phyloP scores from a whole-genome alignment of 441 rosid genomes.

The Croton laevigatus region DNA sequence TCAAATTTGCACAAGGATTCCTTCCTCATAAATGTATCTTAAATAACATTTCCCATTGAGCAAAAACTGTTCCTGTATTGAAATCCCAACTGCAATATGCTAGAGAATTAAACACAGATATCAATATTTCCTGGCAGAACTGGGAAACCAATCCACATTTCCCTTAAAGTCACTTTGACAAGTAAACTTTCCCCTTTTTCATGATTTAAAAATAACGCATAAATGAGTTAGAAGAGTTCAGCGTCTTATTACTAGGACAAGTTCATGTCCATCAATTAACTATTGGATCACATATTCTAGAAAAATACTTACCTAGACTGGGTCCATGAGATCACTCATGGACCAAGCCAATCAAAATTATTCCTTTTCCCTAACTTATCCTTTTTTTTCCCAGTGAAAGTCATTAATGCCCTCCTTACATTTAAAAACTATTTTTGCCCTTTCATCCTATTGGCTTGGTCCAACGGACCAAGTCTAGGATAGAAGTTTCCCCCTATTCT shows the following conservation, averaged over 20 bases:
- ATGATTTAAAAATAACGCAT: not conserved
- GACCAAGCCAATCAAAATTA: no score
- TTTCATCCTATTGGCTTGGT: no score
- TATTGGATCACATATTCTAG: slow-evolving; percentile 7
- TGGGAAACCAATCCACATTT: not conserved
- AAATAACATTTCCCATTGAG: slow-evolving; percentile 1
- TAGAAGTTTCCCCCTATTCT: not conserved
- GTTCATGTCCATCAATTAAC: slow-evolving; percentile 1
- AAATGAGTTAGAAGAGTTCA: not conserved
- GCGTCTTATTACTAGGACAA: not conserved
- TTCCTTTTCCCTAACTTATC: no score
- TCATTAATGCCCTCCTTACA: no score
- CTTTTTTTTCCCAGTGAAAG: no score
- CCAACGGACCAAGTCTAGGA: no score
- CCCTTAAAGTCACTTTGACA: not conserved
- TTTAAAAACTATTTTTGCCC: no score
- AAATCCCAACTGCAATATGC: not conserved
- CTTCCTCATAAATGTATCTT: not conserved
- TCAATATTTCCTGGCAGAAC: not conserved
- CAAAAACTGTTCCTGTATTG: slow-evolving; percentile 5
- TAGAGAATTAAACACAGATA: not conserved
- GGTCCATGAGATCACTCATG: no score
- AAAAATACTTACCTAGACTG: no score
- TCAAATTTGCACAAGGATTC: not conserved
- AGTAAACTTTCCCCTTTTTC: not conserved